A percentile compares a stretch with the other conserved stretches of the same genome.
Conservation (phyloP, 148 eudicot genomes). For the Nepenthes mirabilis region DNA sequence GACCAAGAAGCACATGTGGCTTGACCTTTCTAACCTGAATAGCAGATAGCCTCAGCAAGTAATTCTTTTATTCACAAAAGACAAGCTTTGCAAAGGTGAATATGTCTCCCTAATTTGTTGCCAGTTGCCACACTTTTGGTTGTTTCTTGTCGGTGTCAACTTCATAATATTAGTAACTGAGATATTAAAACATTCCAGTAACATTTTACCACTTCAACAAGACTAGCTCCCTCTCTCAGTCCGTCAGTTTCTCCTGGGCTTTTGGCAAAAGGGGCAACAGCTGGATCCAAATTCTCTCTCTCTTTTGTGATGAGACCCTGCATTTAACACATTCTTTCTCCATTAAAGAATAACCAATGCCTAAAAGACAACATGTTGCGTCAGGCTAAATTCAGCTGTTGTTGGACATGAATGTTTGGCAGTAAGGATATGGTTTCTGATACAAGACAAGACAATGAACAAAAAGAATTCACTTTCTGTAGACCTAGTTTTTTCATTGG, state of each 20-base stretch:
- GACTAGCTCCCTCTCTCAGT: constrained; percentile 74
- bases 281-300: constrained; percentile 67
- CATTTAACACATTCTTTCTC: constrained; percentile 3
- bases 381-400: background rate
- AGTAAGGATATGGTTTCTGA: too few relatives aligned
- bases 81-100: background rate
- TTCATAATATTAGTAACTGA: background rate
- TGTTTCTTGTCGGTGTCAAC: background rate
- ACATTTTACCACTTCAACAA: constrained; percentile 74
- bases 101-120: background rate
- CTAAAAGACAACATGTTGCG: background rate
- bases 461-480: too few relatives aligned
- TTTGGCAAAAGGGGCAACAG: constrained; percentile 81
- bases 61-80: constrained; percentile 1
- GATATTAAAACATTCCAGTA: background rate
- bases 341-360: background rate
- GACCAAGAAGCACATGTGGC: constrained; percentile 96
- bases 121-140: background rate
- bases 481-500: too few relatives aligned
- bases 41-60: constrained; percentile 7
- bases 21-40: constrained; percentile 83
- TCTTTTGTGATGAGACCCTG: constrained; percentile 87
- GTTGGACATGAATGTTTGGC: too few relatives aligned
- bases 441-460: too few relatives aligned
- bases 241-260: constrained; percentile 37